Base-by-base conservation (phyloP, 148 eudicot species). In the Nepenthes gracilis region DNA sequence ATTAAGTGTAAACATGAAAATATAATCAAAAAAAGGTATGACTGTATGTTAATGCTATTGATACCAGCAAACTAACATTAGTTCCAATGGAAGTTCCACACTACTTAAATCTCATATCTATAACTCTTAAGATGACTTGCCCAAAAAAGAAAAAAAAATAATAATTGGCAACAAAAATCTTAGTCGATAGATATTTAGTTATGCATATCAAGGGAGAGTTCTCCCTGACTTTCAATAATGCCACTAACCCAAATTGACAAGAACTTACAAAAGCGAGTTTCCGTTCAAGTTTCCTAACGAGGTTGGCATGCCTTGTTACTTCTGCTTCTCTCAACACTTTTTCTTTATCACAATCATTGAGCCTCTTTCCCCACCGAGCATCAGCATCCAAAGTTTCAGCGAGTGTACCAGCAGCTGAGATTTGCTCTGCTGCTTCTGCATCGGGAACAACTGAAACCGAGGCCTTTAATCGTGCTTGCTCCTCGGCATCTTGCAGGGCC, bases 401-500 rank as follows among this genome's bases (percentile, higher is more conserved):
- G 48, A 93, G 84, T 15, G 96, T 80, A 71, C 98, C 98, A 57
- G 98, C 87, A 67, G 74, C 77, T 65, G 72, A 65, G 54, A 70
- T 60, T 36, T 66, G 61, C 49, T 70, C 76, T 49, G 60, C 62
- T 59, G 59, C 68, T 67, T 66, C 88, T 53, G 64, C 64, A 67
- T 58, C 65, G 51, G 75, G 73, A 57, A 61, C 54, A 57, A 75
- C 72, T 15, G 77, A 62, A 5, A 79, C 43, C 23, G 85, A 80
- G 73, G 83, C 77, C 67, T 80, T 80, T 54, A 78, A 73, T 36
- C 96, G 80, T 55, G 98, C 98, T 54, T 80, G 82, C 71, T 92
- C 98, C 75, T 93, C 98, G 73, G 83, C 86, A 57, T 93, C 96
- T 75, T 93, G 96, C 45, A 88, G 67, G 68, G 79, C 56, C 78